phyloP scores from a whole-genome alignment of 2,329 filamentous ascomycete species.

The Achaetomium macrosporum region DNA sequence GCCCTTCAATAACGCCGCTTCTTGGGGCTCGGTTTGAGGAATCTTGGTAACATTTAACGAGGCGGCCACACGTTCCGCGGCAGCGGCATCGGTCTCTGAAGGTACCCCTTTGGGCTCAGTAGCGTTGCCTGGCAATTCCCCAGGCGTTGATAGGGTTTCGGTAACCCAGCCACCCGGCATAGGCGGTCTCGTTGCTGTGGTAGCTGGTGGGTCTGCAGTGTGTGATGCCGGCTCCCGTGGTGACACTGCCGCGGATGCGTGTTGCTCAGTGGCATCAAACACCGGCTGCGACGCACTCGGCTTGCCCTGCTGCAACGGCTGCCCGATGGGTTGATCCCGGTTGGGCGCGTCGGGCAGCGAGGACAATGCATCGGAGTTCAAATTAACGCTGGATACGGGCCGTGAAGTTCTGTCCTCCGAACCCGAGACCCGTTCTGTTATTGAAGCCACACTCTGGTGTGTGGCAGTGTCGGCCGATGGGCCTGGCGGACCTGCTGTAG shows the following conservation, averaged over 20 bases:
- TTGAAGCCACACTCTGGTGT: neutral
- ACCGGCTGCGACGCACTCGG: conserved; percentile 4
- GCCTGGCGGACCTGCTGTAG: neutral
- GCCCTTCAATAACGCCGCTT: neutral
- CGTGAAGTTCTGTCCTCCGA: neutral
- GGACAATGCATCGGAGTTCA: conserved; percentile 5
- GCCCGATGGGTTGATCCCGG: conserved; percentile 8
- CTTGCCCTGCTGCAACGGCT: conserved; percentile 5
- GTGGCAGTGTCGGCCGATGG: neutral
- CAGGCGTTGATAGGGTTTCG: conserved; percentile 25
- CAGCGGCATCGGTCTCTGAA: conserved; percentile 6
- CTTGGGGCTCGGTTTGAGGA: neutral
- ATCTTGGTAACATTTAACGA: neutral
- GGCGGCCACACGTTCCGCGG: conserved; percentile 1
- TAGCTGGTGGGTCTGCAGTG: neutral
- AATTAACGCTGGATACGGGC: neutral
- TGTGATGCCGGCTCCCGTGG: conserved; percentile 11
- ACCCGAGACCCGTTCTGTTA: neutral
- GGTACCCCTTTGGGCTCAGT: conserved; percentile 5
- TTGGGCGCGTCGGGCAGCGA: conserved; percentile 7
- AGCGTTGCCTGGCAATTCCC: conserved; percentile 13
- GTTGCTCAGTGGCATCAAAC: conserved; percentile 5
- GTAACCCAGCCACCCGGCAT: conserved; percentile 32
- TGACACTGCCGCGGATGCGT: conserved; percentile 9
- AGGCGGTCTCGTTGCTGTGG: conserved; percentile 20